phyloP scores from a whole-genome alignment of 768 basidiomycete genomes.

The Suillus variegatus region DNA sequence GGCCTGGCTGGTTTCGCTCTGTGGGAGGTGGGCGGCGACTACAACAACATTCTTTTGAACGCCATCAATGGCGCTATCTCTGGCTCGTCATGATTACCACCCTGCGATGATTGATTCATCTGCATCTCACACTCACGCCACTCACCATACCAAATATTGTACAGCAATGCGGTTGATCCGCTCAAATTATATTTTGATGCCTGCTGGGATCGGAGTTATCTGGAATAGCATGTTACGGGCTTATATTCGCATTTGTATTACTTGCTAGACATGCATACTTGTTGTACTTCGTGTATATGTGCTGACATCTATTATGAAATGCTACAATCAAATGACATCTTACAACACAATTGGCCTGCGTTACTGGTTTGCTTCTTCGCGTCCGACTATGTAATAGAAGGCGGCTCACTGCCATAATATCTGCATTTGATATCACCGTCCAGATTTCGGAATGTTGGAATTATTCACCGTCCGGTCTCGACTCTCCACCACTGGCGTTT shows the following conservation, averaged over 20 bases:
- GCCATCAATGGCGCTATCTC: constrained; percentile 34
- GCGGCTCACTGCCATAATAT: too few relatives aligned
- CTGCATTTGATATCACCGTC: too few relatives aligned
- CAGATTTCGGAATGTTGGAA: too few relatives aligned
- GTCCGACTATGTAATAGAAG: too few relatives aligned
- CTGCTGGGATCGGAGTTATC: background rate
- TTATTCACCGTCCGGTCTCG: too few relatives aligned
- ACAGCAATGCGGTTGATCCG: constrained; percentile 4
- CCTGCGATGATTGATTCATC: constrained; percentile 12
- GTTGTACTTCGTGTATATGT: background rate
- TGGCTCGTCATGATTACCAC: constrained; percentile 7
- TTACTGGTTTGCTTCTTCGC: too few relatives aligned
- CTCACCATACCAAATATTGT: constrained; percentile 2
- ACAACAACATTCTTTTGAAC: constrained; percentile 33
- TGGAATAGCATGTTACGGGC: background rate
- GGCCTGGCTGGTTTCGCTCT: constrained; percentile 45
- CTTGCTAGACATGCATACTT: background rate
- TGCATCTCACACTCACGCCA: background rate
- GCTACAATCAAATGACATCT: background rate
- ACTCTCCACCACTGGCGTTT: too few relatives aligned
- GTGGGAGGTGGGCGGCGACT: constrained; percentile 49
- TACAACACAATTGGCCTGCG: too few relatives aligned
- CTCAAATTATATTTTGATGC: background rate
- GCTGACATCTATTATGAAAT: background rate
- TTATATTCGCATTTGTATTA: constrained; percentile 1